Base-by-base conservation (phyloP, 306 rosid species). In the Trifolium dubium region DNA sequence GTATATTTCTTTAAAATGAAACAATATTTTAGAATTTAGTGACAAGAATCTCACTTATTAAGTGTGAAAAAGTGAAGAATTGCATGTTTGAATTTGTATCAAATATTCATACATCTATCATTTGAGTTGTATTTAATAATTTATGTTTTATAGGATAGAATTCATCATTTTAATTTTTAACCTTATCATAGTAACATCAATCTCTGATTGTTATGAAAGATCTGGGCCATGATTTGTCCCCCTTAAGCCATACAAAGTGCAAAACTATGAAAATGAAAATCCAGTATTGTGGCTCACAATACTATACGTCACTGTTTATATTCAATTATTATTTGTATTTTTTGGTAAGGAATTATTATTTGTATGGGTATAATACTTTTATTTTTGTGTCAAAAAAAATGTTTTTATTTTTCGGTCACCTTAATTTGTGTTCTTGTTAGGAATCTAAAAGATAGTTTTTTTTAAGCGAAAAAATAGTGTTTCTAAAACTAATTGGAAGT, bases 261-360 rank as follows among this genome's bases (percentile, higher is more conserved):
- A 14, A 39, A 60, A 40, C 40, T 7, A 29, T n/a, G 23, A 23
- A 23, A 23, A 23, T 23, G 23, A 23, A 23, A 23, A 23, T 10
- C 40, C 40, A 23, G 8, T 46, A 46, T 56, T 70, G 82, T 84
- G 88, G 88, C 43, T 61, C 28, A 70, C 29, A 50, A 3, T 29
- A 39, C 1, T 70, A 3, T 50, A 28, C 56, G 58, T 32, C 37
- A 1, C 28, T 39, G 35, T 71, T 69, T 17, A 34, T 49, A 32
- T 51, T 51, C 73, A 51, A 69, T 69, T 69, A 69, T 50, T 69
- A 23, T 23, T 23, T 23, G 23, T 23, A 23, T 23, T n/a, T n/a
- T n/a, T n/a, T n/a, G n/a, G n/a, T n/a, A n/a, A n/a, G n/a, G n/a
- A 51, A 69, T 69, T 69, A 69, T 50, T 69, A 23, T 23, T 23